Base-by-base conservation (phyloP, 2,329 filamentous ascomycete species). In the Curvularia sp. region DNA sequence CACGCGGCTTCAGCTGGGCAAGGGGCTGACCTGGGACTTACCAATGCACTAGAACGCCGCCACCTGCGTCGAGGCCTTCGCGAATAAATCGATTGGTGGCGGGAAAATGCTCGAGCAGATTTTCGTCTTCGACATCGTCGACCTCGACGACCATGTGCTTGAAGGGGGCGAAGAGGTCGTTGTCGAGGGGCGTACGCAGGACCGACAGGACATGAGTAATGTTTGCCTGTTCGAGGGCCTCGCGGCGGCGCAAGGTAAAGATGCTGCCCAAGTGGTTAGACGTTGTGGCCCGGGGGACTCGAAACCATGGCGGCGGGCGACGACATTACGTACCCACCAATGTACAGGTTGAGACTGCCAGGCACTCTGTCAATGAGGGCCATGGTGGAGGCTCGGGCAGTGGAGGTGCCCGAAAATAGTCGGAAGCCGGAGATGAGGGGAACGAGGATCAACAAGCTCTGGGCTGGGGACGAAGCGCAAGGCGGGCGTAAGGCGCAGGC, bases 121-220 rank as follows among this genome's bases (percentile, higher is more conserved):
- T 92, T 67, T 93, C 89, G 71, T 97, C 92, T 20, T 94, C 91
- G 51, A 93, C 86, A 80, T 99, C 95, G 76, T 98, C 91, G 43
- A 97, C 87, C 65, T 96, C 89, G 64, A 98, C 89, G 60, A 88
- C 84, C 67, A 92, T 83, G 75, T 96, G 92, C 63, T 88, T 80
- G 75, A 88, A 92, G 42, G 84, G 81, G 63, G 85, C 82, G 71
- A 86, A 88, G 41, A 84, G 82, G 59, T 80, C 79, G 66, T 83
- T 78, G 67, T 85, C 81, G 49, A 85, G 77, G 43, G 85, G 83
- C 66, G 89, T 84, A 47, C 86, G 85, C 60, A 94, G 78, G 41
- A 95, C 90, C 4, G 93, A 96, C n/a, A 98, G 83, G 30, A 98
- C 86, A 78, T 97, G 93, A 2, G 93, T 96, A 75, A 99, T 92